phyloP scores from a whole-genome alignment of 1,284 basidiomycete species.

The Malassezia globosa region DNA sequence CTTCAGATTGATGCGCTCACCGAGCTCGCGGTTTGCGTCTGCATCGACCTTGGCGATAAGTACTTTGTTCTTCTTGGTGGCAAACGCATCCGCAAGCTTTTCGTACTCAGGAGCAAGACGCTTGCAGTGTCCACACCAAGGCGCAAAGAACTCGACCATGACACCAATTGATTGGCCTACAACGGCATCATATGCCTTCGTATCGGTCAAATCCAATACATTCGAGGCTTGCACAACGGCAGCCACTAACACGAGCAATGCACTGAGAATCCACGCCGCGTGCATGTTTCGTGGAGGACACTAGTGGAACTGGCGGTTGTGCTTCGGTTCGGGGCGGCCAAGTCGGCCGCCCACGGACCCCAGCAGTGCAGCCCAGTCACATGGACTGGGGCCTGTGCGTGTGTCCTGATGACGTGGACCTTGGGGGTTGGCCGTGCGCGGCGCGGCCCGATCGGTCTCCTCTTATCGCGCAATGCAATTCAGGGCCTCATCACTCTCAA shows the following conservation, averaged over 20 bases:
- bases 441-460: neutral
- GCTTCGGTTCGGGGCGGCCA: too few relatives aligned
- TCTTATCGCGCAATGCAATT: too few relatives aligned
- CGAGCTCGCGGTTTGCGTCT: conserved; percentile 67
- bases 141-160: conserved; percentile 43
- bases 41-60: conserved; percentile 86
- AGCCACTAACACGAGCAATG: neutral
- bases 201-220: conserved; percentile 39
- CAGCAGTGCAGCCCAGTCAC: neutral
- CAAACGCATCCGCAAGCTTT: conserved; percentile 73
- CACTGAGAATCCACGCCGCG: neutral
- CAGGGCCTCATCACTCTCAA: too few relatives aligned
- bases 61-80: conserved; percentile 61
- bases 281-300: conserved; percentile 8
- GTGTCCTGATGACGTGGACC: conserved; percentile 7
- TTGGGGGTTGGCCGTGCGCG: neutral
- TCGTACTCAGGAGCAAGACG: conserved; percentile 78
- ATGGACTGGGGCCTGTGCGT: neutral
- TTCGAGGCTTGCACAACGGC: conserved; percentile 21
- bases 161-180: conserved; percentile 32
- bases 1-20: conserved; percentile 58
- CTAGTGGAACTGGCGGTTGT: neutral
- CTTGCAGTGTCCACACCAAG: conserved; percentile 51
- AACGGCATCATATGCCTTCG: conserved; percentile 29
- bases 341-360: too few relatives aligned